A percentile compares a stretch with the other conserved stretches of the same genome.
phyloP scores from a whole-genome alignment of 2,329 filamentous ascomycete species.

The Sporothrix dimorphospora region DNA sequence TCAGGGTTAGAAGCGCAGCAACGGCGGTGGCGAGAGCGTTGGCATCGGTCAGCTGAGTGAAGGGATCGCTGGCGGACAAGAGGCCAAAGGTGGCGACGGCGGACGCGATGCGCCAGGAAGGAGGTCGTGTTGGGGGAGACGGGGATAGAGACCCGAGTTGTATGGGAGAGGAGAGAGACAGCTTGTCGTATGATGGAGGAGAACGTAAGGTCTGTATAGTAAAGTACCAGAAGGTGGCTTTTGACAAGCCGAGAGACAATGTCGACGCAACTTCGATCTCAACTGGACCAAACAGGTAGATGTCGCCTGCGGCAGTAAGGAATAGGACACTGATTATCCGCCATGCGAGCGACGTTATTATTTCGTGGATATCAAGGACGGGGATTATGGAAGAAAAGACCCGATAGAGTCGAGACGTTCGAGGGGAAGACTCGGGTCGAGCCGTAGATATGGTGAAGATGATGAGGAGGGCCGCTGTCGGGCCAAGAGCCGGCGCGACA shows the following conservation, averaged over 20 bases:
- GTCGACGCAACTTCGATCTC: constrained; percentile 7
- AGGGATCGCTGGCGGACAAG: constrained; percentile 10
- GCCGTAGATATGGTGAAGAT: background rate
- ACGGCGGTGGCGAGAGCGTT: background rate
- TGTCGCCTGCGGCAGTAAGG: background rate
- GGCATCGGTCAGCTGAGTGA: background rate
- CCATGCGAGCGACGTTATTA: background rate
- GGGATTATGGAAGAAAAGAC: background rate
- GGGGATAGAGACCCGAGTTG: constrained; percentile 36
- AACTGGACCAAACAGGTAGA: background rate
- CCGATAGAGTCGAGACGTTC: background rate
- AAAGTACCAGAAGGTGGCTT: constrained; percentile 45
- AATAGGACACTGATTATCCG: background rate
- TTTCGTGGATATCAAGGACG: background rate
- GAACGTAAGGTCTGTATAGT: constrained; percentile 34
- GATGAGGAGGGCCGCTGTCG: background rate
- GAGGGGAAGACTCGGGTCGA: background rate
- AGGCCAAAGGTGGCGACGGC: constrained; percentile 18
- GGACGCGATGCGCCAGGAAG: constrained; percentile 22
- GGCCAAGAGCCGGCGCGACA: background rate
- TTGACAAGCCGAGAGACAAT: constrained; percentile 38
- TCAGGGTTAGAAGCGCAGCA: background rate
- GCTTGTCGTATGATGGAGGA: background rate
- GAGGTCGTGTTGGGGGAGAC: constrained; percentile 31
- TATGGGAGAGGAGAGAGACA: constrained; percentile 35